Base-by-base conservation (phyloP, 2,329 filamentous ascomycete genomes). In the Claviceps maximensis region DNA sequence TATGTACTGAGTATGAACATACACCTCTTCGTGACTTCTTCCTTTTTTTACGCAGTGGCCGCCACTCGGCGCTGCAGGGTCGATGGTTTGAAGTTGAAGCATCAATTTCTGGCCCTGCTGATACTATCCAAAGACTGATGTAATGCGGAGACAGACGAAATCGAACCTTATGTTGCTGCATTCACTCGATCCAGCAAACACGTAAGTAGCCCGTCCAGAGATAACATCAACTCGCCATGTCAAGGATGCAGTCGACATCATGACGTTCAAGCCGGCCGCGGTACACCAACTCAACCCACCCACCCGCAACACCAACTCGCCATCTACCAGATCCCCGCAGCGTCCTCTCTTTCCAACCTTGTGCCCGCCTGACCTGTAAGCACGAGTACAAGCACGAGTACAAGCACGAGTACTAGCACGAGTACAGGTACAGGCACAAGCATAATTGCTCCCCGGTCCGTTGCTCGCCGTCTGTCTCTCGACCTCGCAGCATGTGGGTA, bases 401-500 rank as follows among this genome's bases (percentile, higher is more conserved):
- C 19, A 21, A 40, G 13, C 15, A n/a, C n/a, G n/a, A n/a, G n/a
- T n/a, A n/a, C n/a, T n/a, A 41, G 38, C 38, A 38, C n/a, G n/a
- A n/a, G n/a, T n/a, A 38, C 36, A 38, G 17, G 38, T 10, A 21
- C 19, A 21, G n/a, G 13, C 15, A 42, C 6, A 42, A 23, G 41
- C 41, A 44, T 12, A 44, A 17, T 44, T 17, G 12, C 13, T 12
- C n/a, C n/a, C n/a, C n/a, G n/a, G 23, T 25, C 41, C 23, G 19
- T 44, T 7, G 21, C 15, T 21, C 13, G 21, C 17, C 7, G 12
- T 21, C 2, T 12, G 27, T 33, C 31, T 49, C 33, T 38, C 36
- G 33, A 40, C 12, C 23, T 54, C 23, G 42, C 33, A 33, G 51
- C 33, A 50, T 53, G 41, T 51, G 51, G 50, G 21, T 44, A 27